Evolutionary conservation across 2,329 filamentous ascomycete genomes (phyloP), one percentile per base, ranked within the genome.

Genomic region (Bisporella sp.): DNA sequence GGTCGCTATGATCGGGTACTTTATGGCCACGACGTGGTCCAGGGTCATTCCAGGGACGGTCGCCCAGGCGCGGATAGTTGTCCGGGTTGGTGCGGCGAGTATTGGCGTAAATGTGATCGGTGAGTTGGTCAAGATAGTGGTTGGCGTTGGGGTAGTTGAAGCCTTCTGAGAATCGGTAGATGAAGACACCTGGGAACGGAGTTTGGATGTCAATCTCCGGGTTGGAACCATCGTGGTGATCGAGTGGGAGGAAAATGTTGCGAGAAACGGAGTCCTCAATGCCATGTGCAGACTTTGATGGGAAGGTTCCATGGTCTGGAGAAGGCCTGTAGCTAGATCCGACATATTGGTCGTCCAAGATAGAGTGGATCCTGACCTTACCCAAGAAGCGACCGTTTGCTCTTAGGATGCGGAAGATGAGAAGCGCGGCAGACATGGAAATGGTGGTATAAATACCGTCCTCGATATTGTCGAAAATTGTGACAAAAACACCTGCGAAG

Each of bases 121-220:
- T 79, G 46, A 95, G 75, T 62, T 89, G 81, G 62, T 96, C 90
- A 50, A 96, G 80, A 57, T 95, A 90, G 65, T 89, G 84, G 62
- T 89, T 89, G 21, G 90, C 90, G 60, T 96, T 99, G 53, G 92
- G 89, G 63, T 97, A 99, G 70, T 93, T 95, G 76, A 95, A 96
- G 41, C 91, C 89, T 71, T 97, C 92, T 0, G 87, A 83, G 68
- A 96, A 96, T 42, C 92, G 84, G 72, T 95, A 97, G 63, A 97
- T 95, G 70, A 97, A 95, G 58, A 99, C 79, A 47, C 93, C 93
- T 0, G 92, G 92, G 62, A 93, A 89, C 1, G 93, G 91, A 49
- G 81, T 81, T 54, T 87, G 76, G n/a, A 95, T 74, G 8, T 85
- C 77, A 44, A 97, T 76, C 30, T 85, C 77, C 0, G 92, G 92